Percentiles rank a stretch among this genome's conserved stretches.
phyloP scores from a whole-genome alignment of 305 asterid genomes.

The Plantago coronopus region DNA sequence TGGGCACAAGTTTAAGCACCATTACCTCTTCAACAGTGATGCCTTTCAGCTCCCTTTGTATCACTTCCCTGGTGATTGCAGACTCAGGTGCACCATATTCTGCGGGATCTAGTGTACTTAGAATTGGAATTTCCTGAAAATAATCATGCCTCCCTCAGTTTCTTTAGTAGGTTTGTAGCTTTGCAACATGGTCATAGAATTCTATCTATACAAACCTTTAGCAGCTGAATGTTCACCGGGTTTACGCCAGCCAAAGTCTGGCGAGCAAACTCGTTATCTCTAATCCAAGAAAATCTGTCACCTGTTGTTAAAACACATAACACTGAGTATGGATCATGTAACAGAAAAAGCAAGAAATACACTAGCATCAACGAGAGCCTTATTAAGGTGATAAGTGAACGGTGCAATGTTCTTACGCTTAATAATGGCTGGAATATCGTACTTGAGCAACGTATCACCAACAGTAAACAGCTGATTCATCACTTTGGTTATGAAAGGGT shows the following conservation, averaged over 20 bases:
- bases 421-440: constrained; percentile 70
- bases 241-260: constrained; percentile 82
- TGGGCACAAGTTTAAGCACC: neutral
- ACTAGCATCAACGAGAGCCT: neutral
- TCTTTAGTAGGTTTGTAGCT: neutral
- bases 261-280: constrained; percentile 86
- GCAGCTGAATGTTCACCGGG: constrained; percentile 68
- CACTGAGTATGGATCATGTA: neutral
- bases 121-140: constrained; percentile 65
- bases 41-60: constrained; percentile 55
- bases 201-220: constrained; percentile 42
- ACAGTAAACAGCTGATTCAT: constrained; percentile 44
- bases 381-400: neutral
- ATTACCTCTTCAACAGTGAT: constrained; percentile 61
- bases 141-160: constrained; percentile 1
- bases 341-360: constrained; percentile 1
- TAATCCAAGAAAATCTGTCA: constrained; percentile 82
- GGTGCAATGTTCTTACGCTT: constrained; percentile 37
- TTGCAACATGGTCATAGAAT: too few species aligned
- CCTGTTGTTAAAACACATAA: constrained; percentile 29
- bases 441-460: constrained; percentile 71
- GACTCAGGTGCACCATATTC: constrained; percentile 67
- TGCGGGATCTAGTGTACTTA: constrained; percentile 66
- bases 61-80: constrained; percentile 57
- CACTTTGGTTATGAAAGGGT: constrained; percentile 26